These are phyloP conservation scores for Biscogniauxia sp. DNA, from an alignment of 2,329 filamentous ascomycete genomes.

Conservation along the genomic window DNA sequence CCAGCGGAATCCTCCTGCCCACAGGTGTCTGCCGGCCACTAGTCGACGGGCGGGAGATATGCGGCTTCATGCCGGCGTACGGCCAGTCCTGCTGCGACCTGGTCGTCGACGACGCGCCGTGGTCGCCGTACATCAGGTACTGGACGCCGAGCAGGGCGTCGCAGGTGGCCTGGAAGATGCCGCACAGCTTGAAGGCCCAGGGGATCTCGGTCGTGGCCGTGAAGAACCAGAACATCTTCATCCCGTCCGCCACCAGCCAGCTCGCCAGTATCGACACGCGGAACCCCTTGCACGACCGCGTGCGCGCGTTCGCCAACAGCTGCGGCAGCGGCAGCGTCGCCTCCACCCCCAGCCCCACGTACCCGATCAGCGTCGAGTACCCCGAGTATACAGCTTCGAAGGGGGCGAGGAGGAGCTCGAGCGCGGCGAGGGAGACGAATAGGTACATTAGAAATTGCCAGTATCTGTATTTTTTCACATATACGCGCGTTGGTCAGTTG, in stretches of 20 bases:
- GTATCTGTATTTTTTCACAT: conserved; percentile 48
- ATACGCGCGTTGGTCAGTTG: conserved; percentile 23
- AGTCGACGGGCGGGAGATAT: conserved; percentile 28
- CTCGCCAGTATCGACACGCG: conserved; percentile 71
- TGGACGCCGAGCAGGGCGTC: conserved; percentile 73
- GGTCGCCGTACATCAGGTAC: conserved; percentile 67
- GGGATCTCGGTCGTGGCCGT: conserved; percentile 69
- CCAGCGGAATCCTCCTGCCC: conserved; percentile 38
- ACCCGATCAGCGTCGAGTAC: conserved; percentile 69
- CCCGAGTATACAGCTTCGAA: conserved; percentile 55
- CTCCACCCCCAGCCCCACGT: conserved; percentile 74
- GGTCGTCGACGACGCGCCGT: conserved; percentile 31
- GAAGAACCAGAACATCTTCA: conserved; percentile 89
- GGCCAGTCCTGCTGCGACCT: conserved; percentile 27
- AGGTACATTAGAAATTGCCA: conserved; percentile 76
- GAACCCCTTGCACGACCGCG: conserved; percentile 73
- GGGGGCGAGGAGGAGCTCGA: conserved; percentile 66
- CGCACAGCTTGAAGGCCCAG: conserved; percentile 77
- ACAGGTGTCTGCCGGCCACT: conserved; percentile 39
- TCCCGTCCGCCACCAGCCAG: conserved; percentile 76
- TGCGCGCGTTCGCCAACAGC: conserved; percentile 67
- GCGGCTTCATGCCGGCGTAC: conserved; percentile 29
- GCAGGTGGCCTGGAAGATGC: conserved; percentile 75
- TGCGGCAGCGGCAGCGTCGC: conserved; percentile 81
- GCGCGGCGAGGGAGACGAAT: conserved; percentile 55